Evolutionary conservation across 2,329 filamentous ascomycete genomes (phyloP).

Genomic region (Penicillium hesseltinei): DNA sequence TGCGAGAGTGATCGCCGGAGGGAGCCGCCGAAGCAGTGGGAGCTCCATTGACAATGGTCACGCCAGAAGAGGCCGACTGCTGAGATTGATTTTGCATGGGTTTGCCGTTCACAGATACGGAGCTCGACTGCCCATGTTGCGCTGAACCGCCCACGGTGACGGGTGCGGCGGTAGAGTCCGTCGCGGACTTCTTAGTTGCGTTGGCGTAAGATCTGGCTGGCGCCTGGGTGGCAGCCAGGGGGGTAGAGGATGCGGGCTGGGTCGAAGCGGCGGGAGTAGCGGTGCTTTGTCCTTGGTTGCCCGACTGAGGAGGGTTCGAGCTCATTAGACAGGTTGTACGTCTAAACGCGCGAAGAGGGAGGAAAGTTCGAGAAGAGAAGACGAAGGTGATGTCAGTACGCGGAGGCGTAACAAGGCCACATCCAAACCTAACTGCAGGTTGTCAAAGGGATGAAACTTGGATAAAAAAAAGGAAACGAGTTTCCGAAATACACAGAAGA

Average conservation of each 20-base stretch:
- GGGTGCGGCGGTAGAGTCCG: conserved; percentile 51
- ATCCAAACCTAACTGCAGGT: conserved; percentile 25
- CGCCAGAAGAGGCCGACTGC: conserved; percentile 38
- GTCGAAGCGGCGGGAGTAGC: conserved; percentile 34
- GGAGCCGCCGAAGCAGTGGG: conserved; percentile 41
- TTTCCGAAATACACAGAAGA: conserved; percentile 21
- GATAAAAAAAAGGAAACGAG: conserved; percentile 16
- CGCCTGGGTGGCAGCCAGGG: conserved; percentile 51
- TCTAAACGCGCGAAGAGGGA: conserved; percentile 25
- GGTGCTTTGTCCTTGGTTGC: conserved; percentile 51
- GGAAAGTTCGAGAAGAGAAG: conserved; percentile 1
- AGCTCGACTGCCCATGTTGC: conserved; percentile 59
- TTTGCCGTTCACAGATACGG: conserved; percentile 82
- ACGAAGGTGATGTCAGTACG: conserved; percentile 27
- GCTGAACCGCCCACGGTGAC: conserved; percentile 54
- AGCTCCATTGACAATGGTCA: conserved; percentile 67
- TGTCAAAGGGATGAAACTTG: conserved; percentile 11
- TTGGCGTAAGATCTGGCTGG: conserved; percentile 58
- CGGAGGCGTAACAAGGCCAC: conserved; percentile 23
- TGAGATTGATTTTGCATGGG: conserved; percentile 49
- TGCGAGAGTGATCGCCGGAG: conserved; percentile 70
- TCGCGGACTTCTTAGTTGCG: conserved; percentile 60
- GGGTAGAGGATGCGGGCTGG: conserved; percentile 50
- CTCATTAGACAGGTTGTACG: conserved; percentile 56
- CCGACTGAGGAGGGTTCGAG: conserved; percentile 51